Conservation (phyloP, 75 land plant species). For the Pinus taeda region DNA sequence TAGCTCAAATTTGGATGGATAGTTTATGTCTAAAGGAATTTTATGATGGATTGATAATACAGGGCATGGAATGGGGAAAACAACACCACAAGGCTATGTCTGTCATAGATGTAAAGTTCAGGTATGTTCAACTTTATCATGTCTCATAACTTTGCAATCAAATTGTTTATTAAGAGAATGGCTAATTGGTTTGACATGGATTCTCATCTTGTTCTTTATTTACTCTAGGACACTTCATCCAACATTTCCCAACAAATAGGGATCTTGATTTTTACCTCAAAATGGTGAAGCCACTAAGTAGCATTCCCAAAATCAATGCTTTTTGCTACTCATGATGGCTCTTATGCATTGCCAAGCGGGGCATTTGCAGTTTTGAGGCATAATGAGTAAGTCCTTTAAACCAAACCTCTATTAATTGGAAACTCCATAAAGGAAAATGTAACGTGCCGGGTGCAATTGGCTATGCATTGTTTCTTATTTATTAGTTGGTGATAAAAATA, state of each 20-base stretch:
- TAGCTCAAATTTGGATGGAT: background rate
- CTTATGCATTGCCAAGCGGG: constrained; percentile 93
- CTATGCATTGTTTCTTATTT: background rate
- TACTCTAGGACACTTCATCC: constrained; percentile 87
- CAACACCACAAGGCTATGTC: constrained; percentile 72
- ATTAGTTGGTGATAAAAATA: background rate
- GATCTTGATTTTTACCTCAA: constrained; percentile 91
- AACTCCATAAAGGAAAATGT: background rate
- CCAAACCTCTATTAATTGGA: background rate
- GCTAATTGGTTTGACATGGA: background rate
- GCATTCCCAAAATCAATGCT: constrained; percentile 98
- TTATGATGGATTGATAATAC: background rate
- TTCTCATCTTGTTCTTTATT: background rate
- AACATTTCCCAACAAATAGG: constrained; percentile 98
- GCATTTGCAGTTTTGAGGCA: constrained; percentile 76
- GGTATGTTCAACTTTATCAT: constrained; percentile 36
- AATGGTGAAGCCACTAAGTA: constrained; percentile 91
- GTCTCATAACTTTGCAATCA: background rate
- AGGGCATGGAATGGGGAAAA: constrained; percentile 36
- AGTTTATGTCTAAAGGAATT: background rate
- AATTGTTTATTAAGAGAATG: background rate
- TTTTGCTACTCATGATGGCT: constrained; percentile 84
- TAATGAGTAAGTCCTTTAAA: constrained; percentile 59
- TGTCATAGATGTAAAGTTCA: constrained; percentile 83
- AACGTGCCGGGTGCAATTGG: background rate